A percentile compares a stretch with the other conserved stretches of the same genome.
These are phyloP conservation scores for Saccharomyces uvarum DNA, from an alignment of 1,139 yeast species.

Conservation along the genomic window DNA sequence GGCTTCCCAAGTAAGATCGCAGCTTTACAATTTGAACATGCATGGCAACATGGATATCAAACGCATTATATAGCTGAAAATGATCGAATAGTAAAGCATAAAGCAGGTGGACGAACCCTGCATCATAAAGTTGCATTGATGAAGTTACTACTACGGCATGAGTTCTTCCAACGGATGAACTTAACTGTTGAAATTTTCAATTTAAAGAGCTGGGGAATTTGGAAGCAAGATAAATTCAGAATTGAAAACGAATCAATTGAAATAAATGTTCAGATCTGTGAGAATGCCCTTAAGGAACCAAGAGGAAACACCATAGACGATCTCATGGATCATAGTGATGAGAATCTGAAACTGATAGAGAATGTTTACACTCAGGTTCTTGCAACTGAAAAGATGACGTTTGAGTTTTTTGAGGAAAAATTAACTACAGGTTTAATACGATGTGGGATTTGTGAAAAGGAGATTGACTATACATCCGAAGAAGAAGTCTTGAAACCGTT, in stretches of 20 bases:
- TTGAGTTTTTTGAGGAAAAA: slow-evolving; percentile 22
- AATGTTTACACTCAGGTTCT: slow-evolving; percentile 17
- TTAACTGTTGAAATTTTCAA: slow-evolving; percentile 39
- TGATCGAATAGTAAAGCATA: slow-evolving; percentile 28
- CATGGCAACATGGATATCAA: slow-evolving; percentile 65
- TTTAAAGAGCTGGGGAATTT: slow-evolving; percentile 27
- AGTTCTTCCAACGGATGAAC: slow-evolving; percentile 39
- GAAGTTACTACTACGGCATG: slow-evolving; percentile 38
- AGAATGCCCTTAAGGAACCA: slow-evolving; percentile 10
- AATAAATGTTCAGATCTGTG: slow-evolving; percentile 6
- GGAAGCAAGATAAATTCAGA: slow-evolving; percentile 23
- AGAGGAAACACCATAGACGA: slow-evolving; percentile 13
- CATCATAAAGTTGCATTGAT: slow-evolving; percentile 48
- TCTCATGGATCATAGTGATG: slow-evolving; percentile 19
- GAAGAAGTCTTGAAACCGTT: slow-evolving; percentile 23
- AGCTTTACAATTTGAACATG: slow-evolving; percentile 67
- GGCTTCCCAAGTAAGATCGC: slow-evolving; percentile 67
- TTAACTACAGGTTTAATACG: slow-evolving; percentile 23
- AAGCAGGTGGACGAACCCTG: slow-evolving; percentile 36
- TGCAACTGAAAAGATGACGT: slow-evolving; percentile 11
- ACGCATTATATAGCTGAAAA: slow-evolving; percentile 50
- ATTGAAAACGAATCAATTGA: slow-evolving; percentile 5
- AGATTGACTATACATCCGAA: slow-evolving; percentile 34
- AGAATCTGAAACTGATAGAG: slow-evolving; percentile 20
- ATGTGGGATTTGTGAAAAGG: slow-evolving; percentile 32